phyloP scores from a whole-genome alignment of 768 basidiomycete genomes.

The Termitomyces sp. region DNA sequence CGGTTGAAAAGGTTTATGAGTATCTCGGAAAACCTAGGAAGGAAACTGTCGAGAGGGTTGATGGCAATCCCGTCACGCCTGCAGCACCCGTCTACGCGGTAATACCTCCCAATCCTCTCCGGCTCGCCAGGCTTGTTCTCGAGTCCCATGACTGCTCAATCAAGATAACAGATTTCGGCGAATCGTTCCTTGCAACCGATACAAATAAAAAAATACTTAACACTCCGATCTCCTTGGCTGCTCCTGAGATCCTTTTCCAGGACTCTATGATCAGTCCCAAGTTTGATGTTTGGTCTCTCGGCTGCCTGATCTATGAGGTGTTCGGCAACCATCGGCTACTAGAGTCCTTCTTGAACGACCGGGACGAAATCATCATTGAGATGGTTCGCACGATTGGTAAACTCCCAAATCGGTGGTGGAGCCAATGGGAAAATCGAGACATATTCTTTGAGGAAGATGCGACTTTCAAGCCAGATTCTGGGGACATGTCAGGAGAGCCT shows the following conservation, averaged over 20 bases:
- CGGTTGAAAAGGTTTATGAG: slow-evolving; percentile 3
- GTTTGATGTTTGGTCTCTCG: slow-evolving; percentile 3
- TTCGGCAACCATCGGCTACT: slow-evolving; percentile 2
- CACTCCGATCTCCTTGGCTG: slow-evolving; percentile 3
- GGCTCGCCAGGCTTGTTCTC: slow-evolving; percentile 1
- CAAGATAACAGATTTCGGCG: slow-evolving; percentile 10
- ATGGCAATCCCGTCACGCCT: background rate
- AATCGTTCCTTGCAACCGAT: slow-evolving; percentile 5
- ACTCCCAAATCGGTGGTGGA: slow-evolving; percentile 3
- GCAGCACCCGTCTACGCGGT: slow-evolving; percentile 3
- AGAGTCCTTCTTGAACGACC: background rate
- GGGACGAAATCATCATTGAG: slow-evolving; percentile 2
- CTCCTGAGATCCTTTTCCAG: slow-evolving; percentile 5
- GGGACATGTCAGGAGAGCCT: background rate
- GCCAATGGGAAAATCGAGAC: background rate
- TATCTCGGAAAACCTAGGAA: background rate
- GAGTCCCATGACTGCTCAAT: background rate
- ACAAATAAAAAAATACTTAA: background rate
- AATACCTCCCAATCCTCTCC: background rate
- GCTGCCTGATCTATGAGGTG: slow-evolving; percentile 2
- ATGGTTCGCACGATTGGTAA: slow-evolving; percentile 6
- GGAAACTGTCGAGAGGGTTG: background rate
- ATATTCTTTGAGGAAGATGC: background rate
- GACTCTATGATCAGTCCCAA: background rate
- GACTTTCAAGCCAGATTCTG: background rate